These are phyloP conservation scores for Pseudogymnoascus destructans DNA, from an alignment of 2,329 filamentous ascomycete species.

Conservation along the genomic window DNA sequence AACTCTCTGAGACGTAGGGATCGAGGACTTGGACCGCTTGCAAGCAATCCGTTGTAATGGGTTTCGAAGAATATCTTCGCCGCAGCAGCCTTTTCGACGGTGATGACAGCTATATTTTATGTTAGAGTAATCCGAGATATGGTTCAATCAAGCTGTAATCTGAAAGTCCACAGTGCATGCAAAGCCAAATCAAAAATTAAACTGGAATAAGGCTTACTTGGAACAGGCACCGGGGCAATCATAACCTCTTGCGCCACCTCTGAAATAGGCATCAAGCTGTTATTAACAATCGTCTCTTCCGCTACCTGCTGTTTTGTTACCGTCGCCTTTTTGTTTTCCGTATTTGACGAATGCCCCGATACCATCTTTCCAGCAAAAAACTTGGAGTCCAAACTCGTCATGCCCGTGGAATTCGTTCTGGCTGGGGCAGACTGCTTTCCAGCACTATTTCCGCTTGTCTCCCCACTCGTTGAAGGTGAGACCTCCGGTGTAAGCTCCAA, in stretches of 20 bases:
- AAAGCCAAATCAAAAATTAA: not conserved
- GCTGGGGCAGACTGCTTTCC: slow-evolving; percentile 20
- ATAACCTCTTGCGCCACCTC: slow-evolving; percentile 17
- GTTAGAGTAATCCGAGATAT: not conserved
- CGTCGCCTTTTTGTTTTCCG: slow-evolving; percentile 16
- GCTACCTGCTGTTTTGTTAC: slow-evolving; percentile 17
- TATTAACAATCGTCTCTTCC: slow-evolving; percentile 15
- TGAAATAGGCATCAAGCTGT: slow-evolving; percentile 20
- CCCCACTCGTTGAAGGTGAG: slow-evolving; percentile 20
- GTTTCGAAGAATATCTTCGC: slow-evolving; percentile 81
- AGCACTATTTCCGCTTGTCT: slow-evolving; percentile 20
- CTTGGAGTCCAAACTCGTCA: slow-evolving; percentile 31
- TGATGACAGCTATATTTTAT: slow-evolving; percentile 29
- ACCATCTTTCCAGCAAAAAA: slow-evolving; percentile 22
- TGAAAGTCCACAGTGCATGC: no score
- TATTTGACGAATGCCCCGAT: slow-evolving; percentile 23
- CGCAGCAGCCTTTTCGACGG: slow-evolving; percentile 65
- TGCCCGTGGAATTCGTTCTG: slow-evolving; percentile 22
- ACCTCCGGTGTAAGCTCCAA: slow-evolving; percentile 17
- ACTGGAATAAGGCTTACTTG: slow-evolving; percentile 18
- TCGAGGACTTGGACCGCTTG: slow-evolving; percentile 41
- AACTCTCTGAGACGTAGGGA: slow-evolving; percentile 48
- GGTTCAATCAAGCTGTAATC: not conserved
- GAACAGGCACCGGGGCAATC: slow-evolving; percentile 18
- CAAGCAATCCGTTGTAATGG: slow-evolving; percentile 60